Evolutionary conservation across 768 basidiomycete genomes (phyloP).

Genomic region (Agrocybe pediades): DNA sequence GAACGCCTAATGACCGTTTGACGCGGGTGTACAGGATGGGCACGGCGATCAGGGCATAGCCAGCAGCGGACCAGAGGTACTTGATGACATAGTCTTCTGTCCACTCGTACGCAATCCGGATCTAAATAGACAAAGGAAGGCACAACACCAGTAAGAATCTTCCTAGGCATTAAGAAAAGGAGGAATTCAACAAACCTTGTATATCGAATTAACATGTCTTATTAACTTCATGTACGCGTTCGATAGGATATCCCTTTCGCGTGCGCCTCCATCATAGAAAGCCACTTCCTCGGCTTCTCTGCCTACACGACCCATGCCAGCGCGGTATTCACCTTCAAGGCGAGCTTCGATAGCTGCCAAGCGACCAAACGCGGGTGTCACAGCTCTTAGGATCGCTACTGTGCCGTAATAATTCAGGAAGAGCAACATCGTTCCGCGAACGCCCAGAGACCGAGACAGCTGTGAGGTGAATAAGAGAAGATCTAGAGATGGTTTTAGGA

Average conservation of each 20-base stretch:
- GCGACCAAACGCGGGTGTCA: slow-evolving; percentile 91
- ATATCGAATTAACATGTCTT: slow-evolving; percentile 89
- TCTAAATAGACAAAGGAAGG: slow-evolving; percentile 39
- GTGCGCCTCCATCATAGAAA: slow-evolving; percentile 89
- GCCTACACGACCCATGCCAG: slow-evolving; percentile 83
- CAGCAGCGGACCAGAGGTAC: slow-evolving; percentile 92
- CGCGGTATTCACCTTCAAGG: slow-evolving; percentile 89
- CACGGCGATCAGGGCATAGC: slow-evolving; percentile 89
- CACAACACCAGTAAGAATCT: not conserved
- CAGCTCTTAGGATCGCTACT: slow-evolving; percentile 75
- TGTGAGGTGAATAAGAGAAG: slow-evolving; percentile 91
- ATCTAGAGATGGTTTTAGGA: slow-evolving; percentile 91
- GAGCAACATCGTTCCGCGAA: slow-evolving; percentile 79
- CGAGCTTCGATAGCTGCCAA: slow-evolving; percentile 87
- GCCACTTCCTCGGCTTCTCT: slow-evolving; percentile 93
- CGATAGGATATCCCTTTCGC: slow-evolving; percentile 82
- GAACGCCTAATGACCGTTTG: slow-evolving; percentile 31
- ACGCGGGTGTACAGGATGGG: slow-evolving; percentile 77
- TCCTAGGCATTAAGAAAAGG: not conserved
- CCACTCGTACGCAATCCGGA: slow-evolving; percentile 91
- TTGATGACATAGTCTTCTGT: slow-evolving; percentile 98
- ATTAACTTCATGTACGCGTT: slow-evolving; percentile 79
- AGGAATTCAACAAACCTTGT: slow-evolving; percentile 55
- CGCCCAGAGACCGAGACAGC: slow-evolving; percentile 82
- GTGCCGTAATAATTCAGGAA: slow-evolving; percentile 89